These are phyloP conservation scores for Wickerhamiella kurtzmanii DNA, from an alignment of 805 yeast genomes.

Conservation along the genomic window DNA sequence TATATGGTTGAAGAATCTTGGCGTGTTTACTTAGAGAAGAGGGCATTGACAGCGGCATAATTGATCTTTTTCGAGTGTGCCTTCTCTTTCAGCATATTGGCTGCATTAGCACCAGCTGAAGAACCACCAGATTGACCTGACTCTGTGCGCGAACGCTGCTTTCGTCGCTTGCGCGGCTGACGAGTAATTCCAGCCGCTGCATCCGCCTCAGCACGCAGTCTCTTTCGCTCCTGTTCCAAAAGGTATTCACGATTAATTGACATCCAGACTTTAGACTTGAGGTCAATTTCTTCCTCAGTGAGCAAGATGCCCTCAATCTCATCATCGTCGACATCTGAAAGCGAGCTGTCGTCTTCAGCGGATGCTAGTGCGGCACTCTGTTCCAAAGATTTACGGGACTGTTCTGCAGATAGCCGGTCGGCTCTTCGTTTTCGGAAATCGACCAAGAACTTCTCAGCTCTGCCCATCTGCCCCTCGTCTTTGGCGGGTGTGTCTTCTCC, in stretches of 20 bases:
- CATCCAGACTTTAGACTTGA: constrained; percentile 80
- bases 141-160: constrained; percentile 23
- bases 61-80: constrained; percentile 80
- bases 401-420: constrained; percentile 10
- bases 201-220: constrained; percentile 78
- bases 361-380: neutral
- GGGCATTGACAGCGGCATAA: constrained; percentile 56
- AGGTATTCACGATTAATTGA: constrained; percentile 78
- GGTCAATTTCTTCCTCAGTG: constrained; percentile 50
- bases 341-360: constrained; percentile 44
- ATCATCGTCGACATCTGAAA: constrained; percentile 73
- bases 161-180: constrained; percentile 31
- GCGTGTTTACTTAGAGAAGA: constrained; percentile 19
- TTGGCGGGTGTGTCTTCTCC: neutral
- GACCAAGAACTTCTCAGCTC: constrained; percentile 16
- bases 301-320: constrained; percentile 53
- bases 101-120: constrained; percentile 70
- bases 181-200: constrained; percentile 61
- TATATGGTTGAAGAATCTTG: neutral
- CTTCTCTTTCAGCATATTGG: constrained; percentile 59
- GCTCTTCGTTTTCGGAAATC: constrained; percentile 19
- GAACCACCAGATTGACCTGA: constrained; percentile 24
- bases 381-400: neutral
- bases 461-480: constrained; percentile 8
- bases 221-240: constrained; percentile 69